Conservation (phyloP, 306 rosid genomes). For the Vigna hirtella region DNA sequence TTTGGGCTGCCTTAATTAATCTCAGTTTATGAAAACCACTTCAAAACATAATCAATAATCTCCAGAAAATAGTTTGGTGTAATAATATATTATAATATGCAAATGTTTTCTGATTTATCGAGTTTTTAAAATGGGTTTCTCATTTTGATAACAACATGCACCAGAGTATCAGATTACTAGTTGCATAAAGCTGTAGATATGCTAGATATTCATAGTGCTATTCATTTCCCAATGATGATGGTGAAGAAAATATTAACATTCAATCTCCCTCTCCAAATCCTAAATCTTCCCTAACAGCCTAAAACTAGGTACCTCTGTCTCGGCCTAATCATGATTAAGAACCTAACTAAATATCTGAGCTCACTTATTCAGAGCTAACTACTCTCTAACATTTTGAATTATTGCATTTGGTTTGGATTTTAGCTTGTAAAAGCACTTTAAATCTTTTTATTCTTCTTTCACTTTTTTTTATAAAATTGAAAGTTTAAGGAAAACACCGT, state of each 20-base stretch:
- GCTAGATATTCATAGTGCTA: slow-evolving; percentile 19
- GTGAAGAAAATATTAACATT: slow-evolving; percentile 23
- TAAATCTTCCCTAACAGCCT: slow-evolving; percentile 39
- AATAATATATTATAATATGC: not conserved
- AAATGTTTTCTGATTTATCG: not conserved
- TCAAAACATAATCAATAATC: not conserved
- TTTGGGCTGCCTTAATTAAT: no score
- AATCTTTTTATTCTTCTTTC: no score
- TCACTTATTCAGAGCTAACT: no score
- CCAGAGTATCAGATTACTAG: not conserved
- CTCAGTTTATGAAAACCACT: not conserved
- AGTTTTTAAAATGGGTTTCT: not conserved
- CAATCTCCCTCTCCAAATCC: slow-evolving; percentile 6
- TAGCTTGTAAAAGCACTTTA: no score
- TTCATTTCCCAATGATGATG: slow-evolving; percentile 15
- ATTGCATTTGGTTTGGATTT: no score
- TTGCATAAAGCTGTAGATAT: not conserved
- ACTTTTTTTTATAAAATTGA: no score
- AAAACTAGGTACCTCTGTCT: slow-evolving; percentile 15
- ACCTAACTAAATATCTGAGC: not conserved
- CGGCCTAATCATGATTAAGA: slow-evolving; percentile 34
- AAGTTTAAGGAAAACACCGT: no score
- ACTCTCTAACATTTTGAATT: no score
- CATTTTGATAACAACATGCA: slow-evolving; percentile 25
- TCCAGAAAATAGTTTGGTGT: not conserved